Percentiles rank a stretch among this genome's conserved stretches.
Evolutionary conservation across 805 yeast species (phyloP).

Genomic region (Kodamaea lidongshanica): DNA sequence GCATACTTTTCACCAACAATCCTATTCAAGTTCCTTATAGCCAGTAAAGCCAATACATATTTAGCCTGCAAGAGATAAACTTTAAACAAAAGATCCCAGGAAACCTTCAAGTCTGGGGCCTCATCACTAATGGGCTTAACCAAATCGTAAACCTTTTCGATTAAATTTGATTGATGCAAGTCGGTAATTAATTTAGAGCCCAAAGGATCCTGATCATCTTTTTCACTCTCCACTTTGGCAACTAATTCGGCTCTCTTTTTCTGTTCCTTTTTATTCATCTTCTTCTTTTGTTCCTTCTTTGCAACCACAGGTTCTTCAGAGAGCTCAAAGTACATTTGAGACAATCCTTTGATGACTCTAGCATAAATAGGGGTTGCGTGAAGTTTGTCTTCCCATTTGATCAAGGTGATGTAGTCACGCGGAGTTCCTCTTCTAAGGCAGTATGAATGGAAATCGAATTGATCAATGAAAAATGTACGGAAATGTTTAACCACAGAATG

Average conservation of each 20-base stretch:
- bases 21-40: conserved; percentile 38
- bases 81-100: conserved; percentile 41
- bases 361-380: conserved; percentile 64
- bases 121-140: conserved; percentile 38
- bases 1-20: conserved; percentile 15
- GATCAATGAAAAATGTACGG: conserved; percentile 71
- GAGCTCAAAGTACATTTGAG: conserved; percentile 47
- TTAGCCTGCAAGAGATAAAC: conserved; percentile 37
- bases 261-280: conserved; percentile 42
- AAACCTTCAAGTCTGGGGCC: conserved; percentile 32
- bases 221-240: conserved; percentile 37
- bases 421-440: conserved; percentile 89
- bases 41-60: conserved; percentile 41
- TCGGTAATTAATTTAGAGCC: conserved; percentile 41
- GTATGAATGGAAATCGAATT: conserved; percentile 90
- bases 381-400: conserved; percentile 76
- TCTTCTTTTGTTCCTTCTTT: conserved; percentile 48
- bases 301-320: conserved; percentile 19
- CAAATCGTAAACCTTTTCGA: conserved; percentile 38
- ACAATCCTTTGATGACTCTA: conserved; percentile 64
- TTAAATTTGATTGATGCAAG: conserved; percentile 28
- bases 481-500: conserved; percentile 60
- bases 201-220: conserved; percentile 53
- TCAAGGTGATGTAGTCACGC: conserved; percentile 69
- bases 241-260: conserved; percentile 53